These are phyloP conservation scores for Solanum clarkiae DNA, from an alignment of 257 asterid genomes.

Conservation along the genomic window DNA sequence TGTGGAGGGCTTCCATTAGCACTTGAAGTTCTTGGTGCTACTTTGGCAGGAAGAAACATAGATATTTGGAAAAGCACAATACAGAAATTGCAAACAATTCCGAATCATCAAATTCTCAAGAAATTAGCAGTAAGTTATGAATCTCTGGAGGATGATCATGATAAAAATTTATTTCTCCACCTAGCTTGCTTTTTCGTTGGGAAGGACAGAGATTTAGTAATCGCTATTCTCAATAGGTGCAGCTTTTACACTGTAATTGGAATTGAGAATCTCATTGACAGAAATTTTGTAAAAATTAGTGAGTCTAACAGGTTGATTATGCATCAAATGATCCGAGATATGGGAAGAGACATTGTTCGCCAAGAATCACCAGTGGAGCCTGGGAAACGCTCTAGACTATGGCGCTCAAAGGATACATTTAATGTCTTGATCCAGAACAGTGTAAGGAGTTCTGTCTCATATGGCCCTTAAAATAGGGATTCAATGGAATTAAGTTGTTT, in stretches of 20 bases:
- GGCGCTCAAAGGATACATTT: not conserved
- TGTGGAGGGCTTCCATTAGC: conserved; percentile 12
- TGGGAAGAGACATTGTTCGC: conserved; percentile 8
- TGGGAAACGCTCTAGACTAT: conserved; percentile 8
- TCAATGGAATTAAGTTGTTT: not conserved
- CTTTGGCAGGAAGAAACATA: not conserved
- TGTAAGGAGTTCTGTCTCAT: not conserved
- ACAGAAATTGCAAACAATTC: conserved; percentile 3
- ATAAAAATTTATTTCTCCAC: not conserved
- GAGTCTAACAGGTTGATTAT: not conserved
- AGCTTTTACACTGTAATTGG: not conserved
- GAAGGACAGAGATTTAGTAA: not conserved
- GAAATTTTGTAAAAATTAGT: not conserved
- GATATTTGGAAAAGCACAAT: not conserved
- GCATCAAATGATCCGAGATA: conserved; percentile 6
- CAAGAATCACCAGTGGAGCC: conserved; percentile 1
- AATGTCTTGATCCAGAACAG: not conserved
- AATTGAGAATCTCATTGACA: conserved; percentile 3
- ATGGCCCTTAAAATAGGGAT: not conserved
- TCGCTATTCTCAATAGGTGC: not conserved
- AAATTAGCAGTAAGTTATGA: conserved; percentile 2
- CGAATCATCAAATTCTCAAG: not conserved
- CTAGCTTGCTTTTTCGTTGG: conserved; percentile 2
- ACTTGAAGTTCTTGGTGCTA: conserved; percentile 6
- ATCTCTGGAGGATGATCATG: conserved; percentile 4